Evolutionary conservation across 2,329 filamentous ascomycete species (phyloP), one percentile per base, ranked within the genome.

Genomic region (Fusarium siculi): DNA sequence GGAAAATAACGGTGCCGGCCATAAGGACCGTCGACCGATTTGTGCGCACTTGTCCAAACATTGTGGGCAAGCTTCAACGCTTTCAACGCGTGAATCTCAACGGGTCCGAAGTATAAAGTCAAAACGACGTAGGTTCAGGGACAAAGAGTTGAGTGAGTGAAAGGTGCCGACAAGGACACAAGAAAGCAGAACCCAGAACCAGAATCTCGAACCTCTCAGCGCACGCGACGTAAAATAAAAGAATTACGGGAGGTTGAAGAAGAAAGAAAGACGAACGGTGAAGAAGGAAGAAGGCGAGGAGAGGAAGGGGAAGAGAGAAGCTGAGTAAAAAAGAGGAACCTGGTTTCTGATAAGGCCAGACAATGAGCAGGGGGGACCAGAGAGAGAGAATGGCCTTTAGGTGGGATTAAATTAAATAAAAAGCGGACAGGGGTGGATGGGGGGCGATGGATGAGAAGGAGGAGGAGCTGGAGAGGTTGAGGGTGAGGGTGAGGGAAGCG

Each of bases 31-130:
- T 76, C 55, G 76, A 74, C 73, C 75, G 79, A 63, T 79, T 80
- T 49, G 80, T 78, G 56, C 80, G 78, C 67, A 79, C 68, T 61
- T 76, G 74, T 49, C 76, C 76, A 43, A 82, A 72, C 74, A 82
- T 80, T 66, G 76, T 80, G 60, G 75, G 76, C 79, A 80, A 79
- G 62, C 62, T 75, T 71, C 52, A 58, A 46, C 46, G 39, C 46
- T 49, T 64, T 66, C 53, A 40, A 49, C 47, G 43, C 54, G 44
- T 32, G 30, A 46, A 44, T 50, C 44, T 59, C 49, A 59, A 62
- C 52, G 44, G 43, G 43, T 30, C 19, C n/a, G 36, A 53, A 58
- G 21, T 46, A 42, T 54, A 54, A 44, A 66, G 50, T 53, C 47
- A 21, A 58, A 49, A 34, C 32, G 60, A 25, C 12, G 47, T 55